These are phyloP conservation scores for Rutstroemia sydowiana DNA, from an alignment of 2,329 filamentous ascomycete genomes.

Conservation along the genomic window DNA sequence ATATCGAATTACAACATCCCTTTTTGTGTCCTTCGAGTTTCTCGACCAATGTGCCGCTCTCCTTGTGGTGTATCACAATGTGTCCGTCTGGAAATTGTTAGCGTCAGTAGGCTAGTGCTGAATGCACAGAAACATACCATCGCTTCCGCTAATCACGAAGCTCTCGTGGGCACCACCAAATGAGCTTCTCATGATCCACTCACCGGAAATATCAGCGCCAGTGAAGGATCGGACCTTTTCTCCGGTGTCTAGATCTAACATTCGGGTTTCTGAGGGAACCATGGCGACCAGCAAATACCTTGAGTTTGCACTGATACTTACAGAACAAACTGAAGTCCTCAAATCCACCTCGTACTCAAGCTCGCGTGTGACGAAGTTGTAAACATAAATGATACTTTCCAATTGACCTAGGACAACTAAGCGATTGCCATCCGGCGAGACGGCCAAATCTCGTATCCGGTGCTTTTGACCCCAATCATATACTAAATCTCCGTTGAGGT, in stretches of 20 bases:
- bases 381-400: slow-evolving; percentile 68
- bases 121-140: slow-evolving; percentile 49
- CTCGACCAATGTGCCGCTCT: slow-evolving; percentile 68
- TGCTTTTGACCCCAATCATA: slow-evolving; percentile 63
- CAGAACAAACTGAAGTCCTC: slow-evolving; percentile 64
- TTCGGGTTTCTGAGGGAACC: slow-evolving; percentile 65
- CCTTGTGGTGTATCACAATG: slow-evolving; percentile 88
- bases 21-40: slow-evolving; percentile 66
- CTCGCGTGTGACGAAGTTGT: slow-evolving; percentile 67
- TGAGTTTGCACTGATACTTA: slow-evolving; percentile 78
- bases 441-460: slow-evolving; percentile 76
- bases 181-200: slow-evolving; percentile 71
- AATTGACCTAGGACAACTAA: slow-evolving; percentile 72
- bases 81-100: slow-evolving; percentile 42
- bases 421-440: slow-evolving; percentile 71
- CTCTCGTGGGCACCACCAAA: slow-evolving; percentile 90
- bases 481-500: slow-evolving; percentile 51
- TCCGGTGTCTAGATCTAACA: slow-evolving; percentile 69
- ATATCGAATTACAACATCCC: slow-evolving; percentile 76
- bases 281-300: slow-evolving; percentile 75
- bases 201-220: slow-evolving; percentile 64
- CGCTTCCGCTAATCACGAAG: slow-evolving; percentile 86
- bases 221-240: slow-evolving; percentile 64
- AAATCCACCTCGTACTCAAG: slow-evolving; percentile 68
- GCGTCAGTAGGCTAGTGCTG: slow-evolving; percentile 4